phyloP scores from a whole-genome alignment of 2,329 filamentous ascomycete species.

The Cladophialophora yegresii region DNA sequence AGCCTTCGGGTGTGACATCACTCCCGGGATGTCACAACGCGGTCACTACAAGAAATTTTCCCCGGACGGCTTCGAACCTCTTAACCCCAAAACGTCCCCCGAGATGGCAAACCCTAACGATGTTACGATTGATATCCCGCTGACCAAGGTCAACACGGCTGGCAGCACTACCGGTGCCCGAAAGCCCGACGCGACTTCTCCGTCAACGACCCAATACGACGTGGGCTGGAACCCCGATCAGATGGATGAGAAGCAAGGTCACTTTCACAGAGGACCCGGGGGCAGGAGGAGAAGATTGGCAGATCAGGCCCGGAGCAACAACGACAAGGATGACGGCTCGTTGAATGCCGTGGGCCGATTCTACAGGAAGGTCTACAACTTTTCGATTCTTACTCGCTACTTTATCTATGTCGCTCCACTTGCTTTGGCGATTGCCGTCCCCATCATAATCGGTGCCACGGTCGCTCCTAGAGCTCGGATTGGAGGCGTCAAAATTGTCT shows the following conservation, averaged over 20 bases:
- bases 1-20: constrained; percentile 23
- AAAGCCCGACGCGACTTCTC: constrained; percentile 43
- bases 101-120: constrained; percentile 54
- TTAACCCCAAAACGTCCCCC: constrained; percentile 42
- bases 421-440: constrained; percentile 60
- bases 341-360: constrained; percentile 61
- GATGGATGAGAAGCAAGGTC: constrained; percentile 36
- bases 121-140: constrained; percentile 63
- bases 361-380: constrained; percentile 63
- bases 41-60: constrained; percentile 46
- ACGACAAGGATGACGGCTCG: constrained; percentile 54
- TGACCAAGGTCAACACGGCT: constrained; percentile 57
- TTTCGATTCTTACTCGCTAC: constrained; percentile 64
- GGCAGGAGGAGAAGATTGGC: constrained; percentile 42
- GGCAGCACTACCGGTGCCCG: constrained; percentile 49
- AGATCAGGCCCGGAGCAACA: constrained; percentile 42
- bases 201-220: constrained; percentile 40
- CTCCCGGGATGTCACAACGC: constrained; percentile 27
- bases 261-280: constrained; percentile 29
- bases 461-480: constrained; percentile 52
- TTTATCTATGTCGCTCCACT: constrained; percentile 64
- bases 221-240: constrained; percentile 34
- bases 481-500: constrained; percentile 58
- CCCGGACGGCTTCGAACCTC: constrained; percentile 48
- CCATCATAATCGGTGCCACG: constrained; percentile 64